Percentiles rank a stretch among this genome's conserved stretches.
These are phyloP conservation scores for Trichoderma sp. DNA, from an alignment of 2,329 filamentous ascomycete genomes.

Conservation along the genomic window DNA sequence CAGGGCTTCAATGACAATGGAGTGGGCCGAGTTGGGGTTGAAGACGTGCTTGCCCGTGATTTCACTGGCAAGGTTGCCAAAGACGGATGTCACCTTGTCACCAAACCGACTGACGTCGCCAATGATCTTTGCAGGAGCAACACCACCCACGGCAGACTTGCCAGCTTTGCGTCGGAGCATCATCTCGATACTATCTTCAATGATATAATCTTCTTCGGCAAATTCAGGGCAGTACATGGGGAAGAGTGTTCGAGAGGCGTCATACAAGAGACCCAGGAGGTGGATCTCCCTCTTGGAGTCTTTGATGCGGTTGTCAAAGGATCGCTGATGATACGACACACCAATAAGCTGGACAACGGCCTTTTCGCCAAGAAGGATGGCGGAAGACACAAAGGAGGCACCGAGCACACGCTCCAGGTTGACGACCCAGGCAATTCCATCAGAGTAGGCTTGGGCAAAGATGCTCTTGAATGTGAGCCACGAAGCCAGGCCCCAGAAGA, in stretches of 20 bases:
- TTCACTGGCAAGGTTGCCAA: conserved; percentile 90
- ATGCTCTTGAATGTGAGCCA: conserved; percentile 64
- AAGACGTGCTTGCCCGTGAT: conserved; percentile 96
- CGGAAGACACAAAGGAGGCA: conserved; percentile 66
- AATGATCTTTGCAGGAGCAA: conserved; percentile 77
- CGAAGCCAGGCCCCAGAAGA: conserved; percentile 66
- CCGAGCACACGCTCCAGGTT: conserved; percentile 65
- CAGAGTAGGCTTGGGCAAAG: conserved; percentile 40
- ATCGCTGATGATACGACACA: conserved; percentile 82
- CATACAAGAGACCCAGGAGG: conserved; percentile 82
- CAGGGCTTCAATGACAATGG: conserved; percentile 83
- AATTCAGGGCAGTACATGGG: conserved; percentile 93
- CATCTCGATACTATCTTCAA: conserved; percentile 79
- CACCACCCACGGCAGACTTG: conserved; percentile 55
- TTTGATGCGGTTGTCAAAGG: conserved; percentile 80
- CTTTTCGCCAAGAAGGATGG: conserved; percentile 76
- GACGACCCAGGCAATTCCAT: conserved; percentile 54
- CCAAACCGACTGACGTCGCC: conserved; percentile 78
- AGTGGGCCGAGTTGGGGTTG: conserved; percentile 87
- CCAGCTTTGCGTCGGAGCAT: conserved; percentile 58
- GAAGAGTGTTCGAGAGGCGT: conserved; percentile 85
- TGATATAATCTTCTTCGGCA: conserved; percentile 85
- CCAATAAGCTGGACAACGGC: conserved; percentile 79
- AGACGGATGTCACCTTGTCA: conserved; percentile 89
- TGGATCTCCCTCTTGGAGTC: conserved; percentile 85